phyloP scores from a whole-genome alignment of 306 rosid genomes.

The Ormosia semicastrata region DNA sequence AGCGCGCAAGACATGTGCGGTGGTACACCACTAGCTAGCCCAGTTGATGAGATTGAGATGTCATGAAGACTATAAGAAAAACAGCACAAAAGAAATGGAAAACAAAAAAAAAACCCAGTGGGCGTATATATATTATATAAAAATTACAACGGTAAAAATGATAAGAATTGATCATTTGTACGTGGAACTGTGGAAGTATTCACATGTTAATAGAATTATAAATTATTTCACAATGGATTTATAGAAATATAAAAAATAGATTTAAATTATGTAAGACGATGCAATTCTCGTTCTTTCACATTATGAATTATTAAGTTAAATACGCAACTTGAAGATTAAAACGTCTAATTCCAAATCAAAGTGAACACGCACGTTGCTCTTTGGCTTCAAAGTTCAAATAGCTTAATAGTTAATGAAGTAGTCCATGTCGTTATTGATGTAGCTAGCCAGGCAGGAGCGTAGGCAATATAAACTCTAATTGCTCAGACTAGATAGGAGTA shows the following conservation, averaged over 20 bases:
- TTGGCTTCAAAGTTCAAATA: constrained; percentile 16
- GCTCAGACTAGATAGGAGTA: background rate
- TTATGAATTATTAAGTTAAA: background rate
- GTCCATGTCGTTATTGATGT: background rate
- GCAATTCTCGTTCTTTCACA: background rate
- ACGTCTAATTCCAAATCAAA: constrained; percentile 6
- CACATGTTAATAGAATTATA: background rate
- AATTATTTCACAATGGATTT: background rate
- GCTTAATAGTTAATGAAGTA: constrained; percentile 10
- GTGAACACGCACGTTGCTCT: constrained; percentile 1
- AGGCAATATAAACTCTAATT: background rate
- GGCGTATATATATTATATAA: background rate
- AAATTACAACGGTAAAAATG: background rate
- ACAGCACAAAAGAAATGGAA: background rate
- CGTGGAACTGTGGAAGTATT: background rate
- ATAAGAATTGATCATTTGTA: background rate
- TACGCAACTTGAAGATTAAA: background rate
- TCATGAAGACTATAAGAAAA: background rate
- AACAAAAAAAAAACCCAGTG: background rate
- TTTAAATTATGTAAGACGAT: background rate
- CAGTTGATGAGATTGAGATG: constrained; percentile 15
- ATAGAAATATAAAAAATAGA: background rate
- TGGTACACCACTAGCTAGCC: constrained; percentile 14
- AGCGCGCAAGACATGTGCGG: constrained; percentile 27
- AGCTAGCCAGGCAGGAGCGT: background rate